Conservation (phyloP, 257 asterid genomes). For the Misopates orontium region DNA sequence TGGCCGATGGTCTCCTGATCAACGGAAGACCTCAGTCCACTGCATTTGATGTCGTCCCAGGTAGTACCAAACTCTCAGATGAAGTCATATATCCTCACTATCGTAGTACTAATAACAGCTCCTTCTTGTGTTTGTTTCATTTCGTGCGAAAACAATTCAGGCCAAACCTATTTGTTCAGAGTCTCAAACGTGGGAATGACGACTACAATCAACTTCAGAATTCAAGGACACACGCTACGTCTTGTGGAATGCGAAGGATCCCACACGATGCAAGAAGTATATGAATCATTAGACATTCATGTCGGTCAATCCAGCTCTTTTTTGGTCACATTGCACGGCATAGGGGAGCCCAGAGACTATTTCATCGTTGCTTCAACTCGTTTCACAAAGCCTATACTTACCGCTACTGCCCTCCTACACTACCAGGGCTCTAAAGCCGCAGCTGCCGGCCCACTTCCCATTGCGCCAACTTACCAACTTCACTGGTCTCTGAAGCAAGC, state of each 20-base stretch:
- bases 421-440: constrained; percentile 46
- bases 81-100: not conserved
- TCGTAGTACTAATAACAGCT: not conserved
- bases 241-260: constrained; percentile 87
- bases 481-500: constrained; percentile 93
- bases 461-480: constrained; percentile 40
- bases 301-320: constrained; percentile 77
- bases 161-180: constrained; percentile 56
- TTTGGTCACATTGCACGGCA: constrained; percentile 40
- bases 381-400: constrained; percentile 51
- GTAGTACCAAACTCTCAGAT: constrained; percentile 28
- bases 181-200: constrained; percentile 64
- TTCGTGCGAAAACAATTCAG: constrained; percentile 31
- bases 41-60: constrained; percentile 50
- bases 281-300: constrained; percentile 72
- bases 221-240: constrained; percentile 60
- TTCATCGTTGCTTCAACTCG: constrained; percentile 66
- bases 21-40: constrained; percentile 55
- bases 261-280: constrained; percentile 57
- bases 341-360: constrained; percentile 33
- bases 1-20: constrained; percentile 60
- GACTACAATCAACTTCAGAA: constrained; percentile 69
- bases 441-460: constrained; percentile 49
- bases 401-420: constrained; percentile 54
- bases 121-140: not conserved